Percentiles rank a stretch among this genome's conserved stretches.
Evolutionary conservation across 2,329 filamentous ascomycete genomes (phyloP).

Genomic region (Rasamsonia emersonii): DNA sequence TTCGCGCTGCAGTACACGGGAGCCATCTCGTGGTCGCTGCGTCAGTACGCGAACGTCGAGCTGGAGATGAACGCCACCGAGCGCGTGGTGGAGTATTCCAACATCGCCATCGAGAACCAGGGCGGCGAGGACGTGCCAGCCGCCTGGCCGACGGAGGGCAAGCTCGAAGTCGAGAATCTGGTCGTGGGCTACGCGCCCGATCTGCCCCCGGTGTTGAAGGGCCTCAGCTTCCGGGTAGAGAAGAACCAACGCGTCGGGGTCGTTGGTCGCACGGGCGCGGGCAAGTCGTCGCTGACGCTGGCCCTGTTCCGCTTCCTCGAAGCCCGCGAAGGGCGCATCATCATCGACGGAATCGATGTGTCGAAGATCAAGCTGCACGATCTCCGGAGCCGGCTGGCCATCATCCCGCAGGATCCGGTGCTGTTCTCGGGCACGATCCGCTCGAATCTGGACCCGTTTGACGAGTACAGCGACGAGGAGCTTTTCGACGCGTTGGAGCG

Average conservation of each 20-base stretch:
- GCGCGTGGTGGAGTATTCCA: conserved; percentile 65
- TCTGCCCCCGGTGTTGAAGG: conserved; percentile 61
- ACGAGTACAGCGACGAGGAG: conserved; percentile 59
- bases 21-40: conserved; percentile 57
- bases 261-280: conserved; percentile 68
- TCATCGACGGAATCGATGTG: conserved; percentile 67
- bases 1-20: conserved; percentile 63
- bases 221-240: conserved; percentile 57
- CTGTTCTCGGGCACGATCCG: conserved; percentile 72
- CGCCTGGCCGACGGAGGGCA: conserved; percentile 66
- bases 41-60: conserved; percentile 62
- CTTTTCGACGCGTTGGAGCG: conserved; percentile 61
- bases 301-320: conserved; percentile 73
- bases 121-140: conserved; percentile 55
- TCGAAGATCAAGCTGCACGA: conserved; percentile 62
- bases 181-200: conserved; percentile 65
- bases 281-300: conserved; percentile 67
- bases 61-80: conserved; percentile 73
- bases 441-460: conserved; percentile 69
- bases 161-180: conserved; percentile 63
- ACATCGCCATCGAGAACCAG: conserved; percentile 58
- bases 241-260: conserved; percentile 65
- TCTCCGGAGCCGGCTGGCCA: conserved; percentile 64
- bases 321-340: conserved; percentile 54
- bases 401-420: conserved; percentile 76